phyloP scores from a whole-genome alignment of 306 rosid species.

The Medicago truncatula region MtrunA17r5.0-ANR NC_053044.1:23463001-23463500 shows the following conservation, averaged over 20 bases:
- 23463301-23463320: background rate
- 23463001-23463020: constrained; percentile 36
- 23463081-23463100: background rate
- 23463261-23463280: background rate
- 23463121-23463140: constrained; percentile 32
- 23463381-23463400: constrained; percentile 23
- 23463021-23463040: background rate
- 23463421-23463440: background rate
- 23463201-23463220: background rate
- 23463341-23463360: background rate
- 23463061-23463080: background rate
- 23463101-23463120: background rate
- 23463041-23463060: background rate
- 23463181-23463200: background rate
- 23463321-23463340: constrained; percentile 36
- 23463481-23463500: constrained; percentile 29
- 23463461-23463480: constrained; percentile 38
- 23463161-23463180: background rate
- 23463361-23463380: background rate
- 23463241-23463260: constrained; percentile 18
- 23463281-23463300: constrained; percentile 2
- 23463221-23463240: background rate
- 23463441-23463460: background rate
- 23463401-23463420: constrained; percentile 24
- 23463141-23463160: constrained; percentile 4